Evolutionary conservation across 2,329 filamentous ascomycete species (phyloP).

Genomic region (Trichoderma pleuroti): DNA sequence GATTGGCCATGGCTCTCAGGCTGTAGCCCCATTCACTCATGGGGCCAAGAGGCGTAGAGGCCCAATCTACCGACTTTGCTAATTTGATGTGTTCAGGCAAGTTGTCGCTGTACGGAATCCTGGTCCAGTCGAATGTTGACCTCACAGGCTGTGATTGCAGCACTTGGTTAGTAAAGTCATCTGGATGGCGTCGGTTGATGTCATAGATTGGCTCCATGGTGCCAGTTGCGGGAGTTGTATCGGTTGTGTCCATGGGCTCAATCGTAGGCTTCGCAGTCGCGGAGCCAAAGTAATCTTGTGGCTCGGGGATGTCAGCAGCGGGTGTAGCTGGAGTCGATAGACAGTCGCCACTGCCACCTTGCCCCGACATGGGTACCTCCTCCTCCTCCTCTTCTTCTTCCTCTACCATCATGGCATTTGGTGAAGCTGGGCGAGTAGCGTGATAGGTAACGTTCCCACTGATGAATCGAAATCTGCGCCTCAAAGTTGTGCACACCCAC

Average conservation of each 20-base stretch:
- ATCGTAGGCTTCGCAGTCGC: slow-evolving; percentile 22
- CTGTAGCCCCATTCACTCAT: slow-evolving; percentile 71
- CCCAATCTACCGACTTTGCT: slow-evolving; percentile 70
- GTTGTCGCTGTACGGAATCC: slow-evolving; percentile 58
- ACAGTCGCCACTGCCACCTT: slow-evolving; percentile 36
- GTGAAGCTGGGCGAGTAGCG: slow-evolving; percentile 38
- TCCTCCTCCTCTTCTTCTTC: slow-evolving; percentile 33
- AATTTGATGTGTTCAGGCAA: slow-evolving; percentile 71
- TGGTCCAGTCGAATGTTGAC: slow-evolving; percentile 78
- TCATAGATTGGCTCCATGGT: slow-evolving; percentile 18
- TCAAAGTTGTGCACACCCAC: slow-evolving; percentile 69
- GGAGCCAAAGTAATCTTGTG: slow-evolving; percentile 44
- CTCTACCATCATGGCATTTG: slow-evolving; percentile 32
- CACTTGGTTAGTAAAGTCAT: slow-evolving; percentile 40
- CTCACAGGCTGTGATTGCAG: slow-evolving; percentile 30
- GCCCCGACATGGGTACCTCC: slow-evolving; percentile 32
- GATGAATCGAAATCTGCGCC: slow-evolving; percentile 65
- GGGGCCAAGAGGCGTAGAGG: slow-evolving; percentile 66
- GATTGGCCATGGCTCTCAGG: slow-evolving; percentile 72
- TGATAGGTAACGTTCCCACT: slow-evolving; percentile 48
- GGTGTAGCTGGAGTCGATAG: slow-evolving; percentile 37
- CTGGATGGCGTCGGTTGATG: slow-evolving; percentile 34
- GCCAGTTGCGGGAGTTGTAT: not conserved
- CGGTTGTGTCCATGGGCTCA: slow-evolving; percentile 26
- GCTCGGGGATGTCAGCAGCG: slow-evolving; percentile 30